A percentile compares a stretch with the other conserved stretches of the same genome.
phyloP scores from a whole-genome alignment of 805 yeast species.

The Starmerella bombi region DNA sequence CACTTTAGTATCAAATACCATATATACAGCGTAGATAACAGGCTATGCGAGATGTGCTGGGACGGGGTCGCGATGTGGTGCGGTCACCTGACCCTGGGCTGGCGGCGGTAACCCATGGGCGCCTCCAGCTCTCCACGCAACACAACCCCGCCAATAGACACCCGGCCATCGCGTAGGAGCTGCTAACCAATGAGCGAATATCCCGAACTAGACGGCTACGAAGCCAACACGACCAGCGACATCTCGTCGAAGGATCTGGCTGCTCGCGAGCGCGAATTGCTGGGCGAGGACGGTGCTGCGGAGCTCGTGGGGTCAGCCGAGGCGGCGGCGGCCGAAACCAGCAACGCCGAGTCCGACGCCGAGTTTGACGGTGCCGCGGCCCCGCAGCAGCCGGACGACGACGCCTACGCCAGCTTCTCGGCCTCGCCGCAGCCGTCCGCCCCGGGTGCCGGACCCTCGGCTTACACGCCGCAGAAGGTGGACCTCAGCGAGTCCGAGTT shows the following conservation, averaged over 20 bases:
- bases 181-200: slow-evolving; percentile 51
- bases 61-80: too few relatives aligned
- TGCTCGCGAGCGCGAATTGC: slow-evolving; percentile 31
- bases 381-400: slow-evolving; percentile 8
- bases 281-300: slow-evolving; percentile 33
- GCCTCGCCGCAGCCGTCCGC: slow-evolving; percentile 22
- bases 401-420: slow-evolving; percentile 13
- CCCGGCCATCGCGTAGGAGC: too few relatives aligned
- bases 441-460: slow-evolving; percentile 20
- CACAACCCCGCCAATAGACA: too few relatives aligned
- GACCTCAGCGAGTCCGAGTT: slow-evolving; percentile 42
- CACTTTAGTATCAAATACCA: slow-evolving; percentile 17
- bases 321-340: slow-evolving; percentile 11
- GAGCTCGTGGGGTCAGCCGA: slow-evolving; percentile 21
- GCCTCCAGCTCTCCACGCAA: too few relatives aligned
- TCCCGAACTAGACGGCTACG: slow-evolving; percentile 41
- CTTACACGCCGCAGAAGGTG: slow-evolving; percentile 20
- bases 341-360: slow-evolving; percentile 5
- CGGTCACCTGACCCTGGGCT: too few relatives aligned
- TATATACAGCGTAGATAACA: too few relatives aligned
- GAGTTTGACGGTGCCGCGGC: slow-evolving; percentile 7
- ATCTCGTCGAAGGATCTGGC: slow-evolving; percentile 28
- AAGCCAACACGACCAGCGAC: slow-evolving; percentile 25
- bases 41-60: too few relatives aligned
- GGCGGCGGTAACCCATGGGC: too few relatives aligned